Percentiles rank a stretch among this genome's conserved stretches.
These are phyloP conservation scores for Pseudocercospora fuligena DNA, from an alignment of 2,329 filamentous ascomycete genomes.

Conservation along the genomic window DNA sequence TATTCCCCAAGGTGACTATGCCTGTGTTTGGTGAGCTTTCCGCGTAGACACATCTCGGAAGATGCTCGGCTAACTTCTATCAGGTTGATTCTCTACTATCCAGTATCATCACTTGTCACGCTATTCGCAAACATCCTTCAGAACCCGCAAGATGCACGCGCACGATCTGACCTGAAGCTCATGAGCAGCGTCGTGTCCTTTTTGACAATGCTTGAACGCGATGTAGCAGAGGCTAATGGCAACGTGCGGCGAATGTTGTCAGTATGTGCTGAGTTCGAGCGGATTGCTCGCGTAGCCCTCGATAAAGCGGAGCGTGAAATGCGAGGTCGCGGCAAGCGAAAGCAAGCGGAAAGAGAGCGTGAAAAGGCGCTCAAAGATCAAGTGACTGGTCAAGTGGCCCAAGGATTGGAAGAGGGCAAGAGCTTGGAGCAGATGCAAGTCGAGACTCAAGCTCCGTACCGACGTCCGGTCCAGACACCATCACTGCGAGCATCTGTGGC, in stretches of 20 bases:
- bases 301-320: constrained; percentile 90
- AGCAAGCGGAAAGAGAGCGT: constrained; percentile 64
- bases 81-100: constrained; percentile 92
- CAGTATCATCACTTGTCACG: constrained; percentile 91
- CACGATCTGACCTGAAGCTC: constrained; percentile 83
- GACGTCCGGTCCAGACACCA: constrained; percentile 40
- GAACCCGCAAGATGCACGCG: constrained; percentile 87
- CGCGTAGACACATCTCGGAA: not conserved
- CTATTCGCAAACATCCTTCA: constrained; percentile 96
- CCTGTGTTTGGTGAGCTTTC: constrained; percentile 81
- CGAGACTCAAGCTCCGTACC: constrained; percentile 42
- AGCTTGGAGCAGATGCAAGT: constrained; percentile 43
- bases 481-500: constrained; percentile 36
- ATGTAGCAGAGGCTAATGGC: constrained; percentile 65
- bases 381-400: constrained; percentile 28
- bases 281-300: constrained; percentile 87
- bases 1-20: constrained; percentile 91
- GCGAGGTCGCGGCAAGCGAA: constrained; percentile 80
- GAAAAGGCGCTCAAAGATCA: constrained; percentile 37
- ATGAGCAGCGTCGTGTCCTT: constrained; percentile 96
- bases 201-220: constrained; percentile 82
- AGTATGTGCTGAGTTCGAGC: constrained; percentile 94
- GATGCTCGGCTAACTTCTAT: not conserved
- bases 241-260: constrained; percentile 92
- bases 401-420: constrained; percentile 41